Percentiles rank a stretch among this genome's conserved stretches.
These are phyloP conservation scores for Cutaneotrichosporon mucoides DNA, from an alignment of 1,284 basidiomycete species.

Conservation along the genomic window DNA sequence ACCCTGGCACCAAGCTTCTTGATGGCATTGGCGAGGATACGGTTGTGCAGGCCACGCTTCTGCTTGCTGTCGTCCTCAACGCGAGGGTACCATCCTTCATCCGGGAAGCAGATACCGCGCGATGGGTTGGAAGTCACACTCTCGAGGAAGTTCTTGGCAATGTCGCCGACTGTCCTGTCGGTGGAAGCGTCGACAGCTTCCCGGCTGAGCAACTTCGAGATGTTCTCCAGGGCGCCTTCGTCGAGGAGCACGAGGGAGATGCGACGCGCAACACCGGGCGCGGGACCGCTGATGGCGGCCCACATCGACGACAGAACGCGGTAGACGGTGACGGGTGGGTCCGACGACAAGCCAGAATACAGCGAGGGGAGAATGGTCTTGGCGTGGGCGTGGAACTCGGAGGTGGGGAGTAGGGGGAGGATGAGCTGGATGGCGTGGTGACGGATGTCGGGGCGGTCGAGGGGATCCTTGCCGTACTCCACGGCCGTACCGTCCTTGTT, in stretches of 20 bases:
- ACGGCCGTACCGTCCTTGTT: constrained; percentile 39
- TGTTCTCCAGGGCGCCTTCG: constrained; percentile 60
- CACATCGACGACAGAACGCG: constrained; percentile 45
- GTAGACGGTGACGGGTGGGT: constrained; percentile 46
- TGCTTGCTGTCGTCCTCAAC: constrained; percentile 37
- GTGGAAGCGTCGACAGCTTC: constrained; percentile 60
- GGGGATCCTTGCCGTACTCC: constrained; percentile 39
- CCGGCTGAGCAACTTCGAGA: constrained; percentile 71
- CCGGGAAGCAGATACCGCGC: constrained; percentile 78
- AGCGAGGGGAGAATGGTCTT: constrained; percentile 37
- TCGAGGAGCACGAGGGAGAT: constrained; percentile 43
- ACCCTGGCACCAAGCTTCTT: constrained; percentile 62
- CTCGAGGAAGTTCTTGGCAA: constrained; percentile 81
- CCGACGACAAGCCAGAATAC: constrained; percentile 38
- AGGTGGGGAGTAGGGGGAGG: constrained; percentile 38
- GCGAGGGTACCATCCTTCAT: constrained; percentile 85
- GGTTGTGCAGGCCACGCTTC: constrained; percentile 63
- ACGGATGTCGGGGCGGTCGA: constrained; percentile 47
- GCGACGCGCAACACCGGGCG: constrained; percentile 35
- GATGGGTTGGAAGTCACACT: constrained; percentile 81
- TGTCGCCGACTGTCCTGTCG: constrained; percentile 61
- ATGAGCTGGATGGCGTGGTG: constrained; percentile 44
- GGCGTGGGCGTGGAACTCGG: constrained; percentile 38
- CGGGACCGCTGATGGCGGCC: constrained; percentile 36
- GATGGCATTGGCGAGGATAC: constrained; percentile 72